phyloP scores from a whole-genome alignment of 2,329 filamentous ascomycete genomes.

The Ceratocystis diversiconidia region DNA sequence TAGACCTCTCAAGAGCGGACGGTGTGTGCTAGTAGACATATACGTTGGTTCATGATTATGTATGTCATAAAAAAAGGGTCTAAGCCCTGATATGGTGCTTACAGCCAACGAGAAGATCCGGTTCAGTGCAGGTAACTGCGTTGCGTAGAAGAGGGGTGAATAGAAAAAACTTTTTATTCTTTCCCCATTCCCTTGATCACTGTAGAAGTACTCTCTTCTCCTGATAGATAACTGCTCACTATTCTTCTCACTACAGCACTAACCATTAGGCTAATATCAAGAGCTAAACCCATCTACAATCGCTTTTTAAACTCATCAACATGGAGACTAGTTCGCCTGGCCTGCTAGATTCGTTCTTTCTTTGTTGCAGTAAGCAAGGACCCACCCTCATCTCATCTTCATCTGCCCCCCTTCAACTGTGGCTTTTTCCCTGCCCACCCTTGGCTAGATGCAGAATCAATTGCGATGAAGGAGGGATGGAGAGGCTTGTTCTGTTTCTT shows the following conservation, averaged over 20 bases:
- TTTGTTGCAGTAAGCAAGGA: neutral
- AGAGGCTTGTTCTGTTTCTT: neutral
- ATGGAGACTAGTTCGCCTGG: no score
- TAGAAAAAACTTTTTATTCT: neutral
- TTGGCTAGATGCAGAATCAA: neutral
- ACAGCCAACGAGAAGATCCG: neutral
- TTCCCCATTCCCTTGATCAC: neutral
- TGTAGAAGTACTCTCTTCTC: neutral
- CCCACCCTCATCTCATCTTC: neutral
- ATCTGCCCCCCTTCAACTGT: neutral
- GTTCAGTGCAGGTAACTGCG: neutral
- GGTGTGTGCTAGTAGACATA: no score
- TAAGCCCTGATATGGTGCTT: neutral
- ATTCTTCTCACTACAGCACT: neutral
- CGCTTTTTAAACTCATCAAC: neutral
- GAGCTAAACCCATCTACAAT: neutral
- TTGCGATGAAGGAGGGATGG: neutral
- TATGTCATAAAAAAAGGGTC: neutral
- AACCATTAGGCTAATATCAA: neutral
- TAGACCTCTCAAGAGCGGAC: neutral
- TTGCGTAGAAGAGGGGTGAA: neutral
- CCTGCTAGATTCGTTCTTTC: neutral
- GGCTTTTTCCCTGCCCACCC: neutral
- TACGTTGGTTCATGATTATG: neutral
- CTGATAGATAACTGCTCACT: neutral